Percentiles rank a stretch among this genome's conserved stretches.
These are phyloP conservation scores for Trichosanthes truncata DNA, from an alignment of 306 rosid species.

Conservation along the genomic window DNA sequence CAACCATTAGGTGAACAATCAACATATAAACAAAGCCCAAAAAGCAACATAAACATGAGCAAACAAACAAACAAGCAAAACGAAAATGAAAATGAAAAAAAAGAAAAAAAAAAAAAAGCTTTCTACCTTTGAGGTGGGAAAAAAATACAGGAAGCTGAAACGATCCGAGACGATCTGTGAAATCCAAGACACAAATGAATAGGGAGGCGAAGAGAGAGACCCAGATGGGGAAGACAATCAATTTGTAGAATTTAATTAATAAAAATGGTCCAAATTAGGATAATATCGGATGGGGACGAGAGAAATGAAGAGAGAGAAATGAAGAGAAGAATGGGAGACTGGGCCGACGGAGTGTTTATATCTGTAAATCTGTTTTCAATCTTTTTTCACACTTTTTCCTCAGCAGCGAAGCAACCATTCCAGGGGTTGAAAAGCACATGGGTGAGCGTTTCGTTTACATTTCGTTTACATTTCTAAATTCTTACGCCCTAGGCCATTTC, in stretches of 20 bases:
- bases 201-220: background rate
- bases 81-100: background rate
- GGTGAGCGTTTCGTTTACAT: background rate
- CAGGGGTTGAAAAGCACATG: background rate
- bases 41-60: background rate
- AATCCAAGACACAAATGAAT: background rate
- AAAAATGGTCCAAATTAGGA: conserved; percentile 1
- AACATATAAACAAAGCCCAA: background rate
- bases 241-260: background rate
- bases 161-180: conserved; percentile 7
- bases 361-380: background rate
- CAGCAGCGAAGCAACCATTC: background rate
- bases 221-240: background rate
- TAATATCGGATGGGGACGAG: conserved; percentile 1
- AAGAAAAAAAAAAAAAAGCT: background rate
- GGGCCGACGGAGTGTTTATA: background rate
- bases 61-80: background rate
- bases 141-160: background rate
- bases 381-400: background rate
- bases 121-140: conserved; percentile 1
- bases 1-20: background rate
- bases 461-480: background rate
- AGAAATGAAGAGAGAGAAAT: background rate
- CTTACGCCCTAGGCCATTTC: too few species aligned
- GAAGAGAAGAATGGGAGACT: background rate